Conservation (phyloP, 768 basidiomycete genomes). For the Mycena leptocephala region DNA sequence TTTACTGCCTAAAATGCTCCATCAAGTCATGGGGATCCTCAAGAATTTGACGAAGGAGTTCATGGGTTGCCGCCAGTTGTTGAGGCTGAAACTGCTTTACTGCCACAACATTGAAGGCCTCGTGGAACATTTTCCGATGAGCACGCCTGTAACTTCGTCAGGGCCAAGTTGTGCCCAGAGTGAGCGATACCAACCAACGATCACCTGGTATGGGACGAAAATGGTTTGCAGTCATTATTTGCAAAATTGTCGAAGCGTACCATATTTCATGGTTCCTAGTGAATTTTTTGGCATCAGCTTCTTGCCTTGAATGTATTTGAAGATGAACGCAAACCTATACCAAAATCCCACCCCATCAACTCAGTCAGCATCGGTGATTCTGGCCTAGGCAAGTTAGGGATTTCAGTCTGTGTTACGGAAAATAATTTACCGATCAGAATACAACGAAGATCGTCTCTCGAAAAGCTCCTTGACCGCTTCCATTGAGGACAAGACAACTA, state of each 20-base stretch:
- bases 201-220: slow-evolving; percentile 14
- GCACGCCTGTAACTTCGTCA: slow-evolving; percentile 37
- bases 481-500: slow-evolving; percentile 52
- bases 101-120: slow-evolving; percentile 40
- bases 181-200: slow-evolving; percentile 27
- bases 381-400: slow-evolving; percentile 4
- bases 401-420: background rate
- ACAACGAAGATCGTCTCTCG: slow-evolving; percentile 51
- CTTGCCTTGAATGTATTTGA: too few relatives aligned
- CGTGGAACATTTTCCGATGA: slow-evolving; percentile 43
- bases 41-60: slow-evolving; percentile 41
- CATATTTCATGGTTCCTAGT: slow-evolving; percentile 39
- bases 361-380: slow-evolving; percentile 33
- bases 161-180: background rate
- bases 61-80: slow-evolving; percentile 38
- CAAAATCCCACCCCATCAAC: slow-evolving; percentile 41
- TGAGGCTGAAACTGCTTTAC: slow-evolving; percentile 41
- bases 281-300: background rate
- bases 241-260: slow-evolving; percentile 1
- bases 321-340: background rate
- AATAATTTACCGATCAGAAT: slow-evolving; percentile 52
- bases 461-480: slow-evolving; percentile 53
- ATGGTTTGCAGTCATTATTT: background rate
- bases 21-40: slow-evolving; percentile 43
- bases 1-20: slow-evolving; percentile 46